Percentiles rank a stretch among this genome's conserved stretches.
phyloP scores from a whole-genome alignment of 2,329 filamentous ascomycete genomes.

The Cladosporium oxysporum region DNA sequence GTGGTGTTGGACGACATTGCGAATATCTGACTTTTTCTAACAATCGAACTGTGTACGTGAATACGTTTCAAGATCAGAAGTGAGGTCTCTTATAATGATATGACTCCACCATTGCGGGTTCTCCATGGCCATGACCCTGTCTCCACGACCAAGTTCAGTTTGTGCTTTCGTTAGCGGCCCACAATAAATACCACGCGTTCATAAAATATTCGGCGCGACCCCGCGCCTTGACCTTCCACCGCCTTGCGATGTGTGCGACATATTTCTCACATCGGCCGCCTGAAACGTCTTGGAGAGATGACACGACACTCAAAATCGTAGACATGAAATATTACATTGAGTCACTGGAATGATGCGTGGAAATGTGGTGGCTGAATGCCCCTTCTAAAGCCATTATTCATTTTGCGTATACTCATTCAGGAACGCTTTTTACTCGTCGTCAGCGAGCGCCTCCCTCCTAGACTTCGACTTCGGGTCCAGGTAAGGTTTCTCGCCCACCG shows the following conservation, averaged over 20 bases:
- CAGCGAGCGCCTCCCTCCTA: slow-evolving; percentile 29
- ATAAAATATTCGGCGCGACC: not conserved
- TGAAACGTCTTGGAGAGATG: not conserved
- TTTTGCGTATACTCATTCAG: not conserved
- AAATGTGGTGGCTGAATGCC: not conserved
- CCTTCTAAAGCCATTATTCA: not conserved
- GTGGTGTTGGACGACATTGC: slow-evolving; percentile 7
- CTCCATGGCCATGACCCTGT: not conserved
- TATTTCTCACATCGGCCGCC: not conserved
- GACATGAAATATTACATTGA: not conserved
- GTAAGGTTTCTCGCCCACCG: slow-evolving; percentile 58
- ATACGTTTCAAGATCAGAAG: not conserved
- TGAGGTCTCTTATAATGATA: not conserved
- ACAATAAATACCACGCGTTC: slow-evolving; percentile 7
- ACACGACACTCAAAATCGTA: not conserved
- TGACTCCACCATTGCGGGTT: slow-evolving; percentile 8
- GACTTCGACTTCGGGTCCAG: slow-evolving; percentile 54
- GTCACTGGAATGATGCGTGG: not conserved
- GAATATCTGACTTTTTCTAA: not conserved
- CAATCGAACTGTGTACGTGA: not conserved
- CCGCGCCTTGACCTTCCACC: slow-evolving; percentile 10
- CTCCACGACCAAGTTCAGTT: slow-evolving; percentile 2
- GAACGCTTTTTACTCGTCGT: not conserved
- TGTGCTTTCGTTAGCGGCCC: slow-evolving; percentile 11
- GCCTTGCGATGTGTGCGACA: not conserved